phyloP scores from a whole-genome alignment of 1,139 yeast genomes.

The Blastobotrys ciferrii region DNA sequence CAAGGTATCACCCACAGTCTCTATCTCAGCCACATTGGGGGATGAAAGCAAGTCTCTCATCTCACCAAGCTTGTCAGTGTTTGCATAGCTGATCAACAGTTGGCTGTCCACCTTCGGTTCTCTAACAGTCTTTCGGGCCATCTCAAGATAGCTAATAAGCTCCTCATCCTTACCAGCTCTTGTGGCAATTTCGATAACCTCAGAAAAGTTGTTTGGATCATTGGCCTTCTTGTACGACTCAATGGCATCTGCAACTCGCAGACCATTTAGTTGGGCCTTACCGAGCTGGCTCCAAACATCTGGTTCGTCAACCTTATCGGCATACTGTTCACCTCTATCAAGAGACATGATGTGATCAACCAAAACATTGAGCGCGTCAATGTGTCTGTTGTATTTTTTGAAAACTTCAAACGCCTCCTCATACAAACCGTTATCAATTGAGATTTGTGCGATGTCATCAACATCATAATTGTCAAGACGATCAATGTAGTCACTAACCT shows the following conservation, averaged over 20 bases:
- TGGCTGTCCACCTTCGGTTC: slow-evolving; percentile 95
- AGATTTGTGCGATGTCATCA: slow-evolving; percentile 87
- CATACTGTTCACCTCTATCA: slow-evolving; percentile 92
- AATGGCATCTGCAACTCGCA: slow-evolving; percentile 89
- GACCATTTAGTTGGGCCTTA: slow-evolving; percentile 91
- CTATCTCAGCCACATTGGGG: slow-evolving; percentile 90
- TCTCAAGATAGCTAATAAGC: slow-evolving; percentile 75
- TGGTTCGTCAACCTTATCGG: slow-evolving; percentile 81
- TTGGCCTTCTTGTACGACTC: slow-evolving; percentile 79
- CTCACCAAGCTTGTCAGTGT: slow-evolving; percentile 69
- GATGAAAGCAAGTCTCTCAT: slow-evolving; percentile 82
- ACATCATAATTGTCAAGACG: slow-evolving; percentile 90
- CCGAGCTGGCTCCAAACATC: slow-evolving; percentile 96
- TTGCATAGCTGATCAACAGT: slow-evolving; percentile 81
- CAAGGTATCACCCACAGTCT: slow-evolving; percentile 86
- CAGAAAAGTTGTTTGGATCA: slow-evolving; percentile 86
- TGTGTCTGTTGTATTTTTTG: slow-evolving; percentile 74
- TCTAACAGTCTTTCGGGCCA: slow-evolving; percentile 93
- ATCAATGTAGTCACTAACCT: slow-evolving; percentile 81
- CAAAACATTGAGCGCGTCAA: slow-evolving; percentile 83
- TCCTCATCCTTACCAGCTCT: slow-evolving; percentile 97
- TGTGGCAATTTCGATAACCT: slow-evolving; percentile 92
- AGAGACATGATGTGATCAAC: slow-evolving; percentile 91
- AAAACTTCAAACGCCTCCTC: slow-evolving; percentile 96
- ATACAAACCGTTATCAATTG: slow-evolving; percentile 80